Base-by-base conservation (phyloP, 2,329 filamentous ascomycete species). In the Cryphonectria japonica region DNA sequence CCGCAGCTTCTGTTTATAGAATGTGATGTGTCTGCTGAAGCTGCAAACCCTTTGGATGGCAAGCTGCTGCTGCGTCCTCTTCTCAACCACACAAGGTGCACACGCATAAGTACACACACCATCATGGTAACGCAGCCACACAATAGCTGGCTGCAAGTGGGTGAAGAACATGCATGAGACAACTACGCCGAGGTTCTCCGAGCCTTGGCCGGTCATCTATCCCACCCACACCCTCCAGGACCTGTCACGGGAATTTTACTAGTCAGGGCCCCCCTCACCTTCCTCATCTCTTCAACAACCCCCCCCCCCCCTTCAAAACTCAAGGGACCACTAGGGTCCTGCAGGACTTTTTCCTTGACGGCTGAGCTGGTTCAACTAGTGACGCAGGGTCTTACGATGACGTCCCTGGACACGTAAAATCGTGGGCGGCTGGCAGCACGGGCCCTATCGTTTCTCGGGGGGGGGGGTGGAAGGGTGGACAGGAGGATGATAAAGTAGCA, bases 361-460 rank as follows among this genome's bases (percentile, higher is more conserved):
- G 26, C 63, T 2, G 19, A 34, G 65, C 37, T 34, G 59, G 50
- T 39, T 32, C 46, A 43, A 60, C 52, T 67, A 66, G 43, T 59
- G 52, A 67, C 32, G 65, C 65, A 67, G 65, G 65, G 65, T 67
- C 65, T 57, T 26, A 54, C 37, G 13, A 67, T 65, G 63, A 65
- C 63, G 63, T 65, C 41, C 62, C 29, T 46, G 7, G 60, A 62
- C 60, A 34, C 54, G 13, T 32, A 39, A 39, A 37, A 22, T 9
- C 22, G 5, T 60, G 29, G 57, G 16, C 59, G 59, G 34, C 59
- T 61, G 39, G 34, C 59, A 34, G 34, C 59, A 34, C 29, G 59
- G 26, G 14, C 54, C 54, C 26, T 34, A 34, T 39, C 11, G 6
- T 11, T 3, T n/a, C n/a, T 13, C n/a, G 22, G 50, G n/a, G 9